Base-by-base conservation (phyloP, 1,139 yeast genomes). In the Pichia sp. region DNA sequence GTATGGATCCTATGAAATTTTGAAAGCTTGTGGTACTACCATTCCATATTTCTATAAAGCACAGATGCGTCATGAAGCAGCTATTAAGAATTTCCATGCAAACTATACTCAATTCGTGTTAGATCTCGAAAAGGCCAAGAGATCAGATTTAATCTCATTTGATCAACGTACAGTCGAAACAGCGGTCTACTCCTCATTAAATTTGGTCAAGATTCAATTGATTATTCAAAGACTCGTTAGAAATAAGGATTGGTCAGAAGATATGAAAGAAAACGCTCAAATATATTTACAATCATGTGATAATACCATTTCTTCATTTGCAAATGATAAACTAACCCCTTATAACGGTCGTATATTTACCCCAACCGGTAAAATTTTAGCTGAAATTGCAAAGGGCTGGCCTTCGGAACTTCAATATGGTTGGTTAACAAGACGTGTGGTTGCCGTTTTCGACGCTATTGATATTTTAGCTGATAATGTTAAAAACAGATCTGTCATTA, bases 41-140 rank as follows among this genome's bases (percentile, higher is more conserved):
- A 72, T 91, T 22, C 96, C 97, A 0, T 89, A 88, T 63, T 90
- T 90, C 62, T 91, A 88, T 68, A 87, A 89, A 61, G 96, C 97
- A 0, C 87, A 87, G 57, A 86, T 90, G 71, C 75, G 97, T 51
- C 97, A 91, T 63, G 96, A 90, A 65, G 96, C 97, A 9, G 96
- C 96, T 19, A 78, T 85, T 2, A 83, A 80, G 55, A 78, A 79
- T 53, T 80, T 70, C 62, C 55, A 66, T 52, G 55, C 71, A 55
- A 63, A 73, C 12, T 71, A 82, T 50, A 71, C 68, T 4, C 55
- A 54, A 12, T 58, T 66, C 33, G 38, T 56, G 4, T 27, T 39
- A 20, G 62, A 61, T 22, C 27, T 59, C 38, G 42, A 50, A 15
- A 45, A 47, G 20, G 30, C 41, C 54, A 67, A 55, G 17, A 53